Base-by-base conservation (phyloP, 1,284 basidiomycete genomes). In the Porodaedalea pini region DNA sequence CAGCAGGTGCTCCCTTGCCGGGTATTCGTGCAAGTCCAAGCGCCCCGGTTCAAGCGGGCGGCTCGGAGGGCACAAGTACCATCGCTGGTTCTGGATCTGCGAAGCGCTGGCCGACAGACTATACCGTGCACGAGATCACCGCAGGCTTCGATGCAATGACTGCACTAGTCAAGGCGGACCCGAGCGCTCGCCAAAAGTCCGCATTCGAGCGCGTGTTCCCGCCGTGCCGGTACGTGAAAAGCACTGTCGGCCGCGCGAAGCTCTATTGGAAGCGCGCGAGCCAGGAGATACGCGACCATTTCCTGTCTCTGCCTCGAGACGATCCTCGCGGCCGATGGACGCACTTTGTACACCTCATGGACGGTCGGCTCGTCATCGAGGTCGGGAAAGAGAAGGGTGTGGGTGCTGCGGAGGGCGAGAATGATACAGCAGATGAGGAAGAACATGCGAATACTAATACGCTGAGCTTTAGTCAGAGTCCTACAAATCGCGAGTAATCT, bases 311-410 rank as follows among this genome's bases (percentile, higher is more conserved):
- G 37, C 43, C 50, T n/a, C 19, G 31, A 13, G 56, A 48, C 3
- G 59, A 61, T 32, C 32, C 50, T 19, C 34, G 55, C 3, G 56
- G 44, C 2, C 44, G 37, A 25, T 61, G 59, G 59, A 47, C 45
- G 25, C 40, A 61, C 17, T 57, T 61, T 31, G 59, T 61, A 29
- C 59, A 61, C 29, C 47, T 54, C 23, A 61, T 61, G 59, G 59
- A 61, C 19, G 59, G 56, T 17, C 39, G 52, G 39, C 45, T 61
- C 8, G 41, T 54, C 23, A 57, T 61, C 23, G 59, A 57, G 49
- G 25, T 60, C 13, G 51, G 51, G 23, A 45, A 56, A 44, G 56
- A 44, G 10, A 49, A 47, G 15, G 19, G 34, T 11, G 23, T 17
- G 4, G 44, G 39, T 10, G 47, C 15, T 15, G 43, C 27, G 31